Evolutionary conservation across 2,329 filamentous ascomycete genomes (phyloP).

Genomic region (Fusarium nisikadoi): DNA sequence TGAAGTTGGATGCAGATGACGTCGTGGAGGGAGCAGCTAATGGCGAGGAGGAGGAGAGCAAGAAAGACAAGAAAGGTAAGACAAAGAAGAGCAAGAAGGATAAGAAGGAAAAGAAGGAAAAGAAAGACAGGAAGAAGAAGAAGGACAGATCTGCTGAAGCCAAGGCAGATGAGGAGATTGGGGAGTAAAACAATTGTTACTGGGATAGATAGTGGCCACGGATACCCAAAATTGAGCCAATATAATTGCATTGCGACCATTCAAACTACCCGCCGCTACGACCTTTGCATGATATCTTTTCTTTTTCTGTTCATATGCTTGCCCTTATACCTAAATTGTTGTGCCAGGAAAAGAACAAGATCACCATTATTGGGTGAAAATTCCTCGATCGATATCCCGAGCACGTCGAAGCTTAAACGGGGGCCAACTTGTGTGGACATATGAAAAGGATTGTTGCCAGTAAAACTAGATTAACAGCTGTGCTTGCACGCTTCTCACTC

Average conservation of each 20-base stretch:
- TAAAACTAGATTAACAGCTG: neutral
- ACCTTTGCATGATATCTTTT: neutral
- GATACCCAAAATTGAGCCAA: conserved; percentile 33
- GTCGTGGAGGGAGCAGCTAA: conserved; percentile 1
- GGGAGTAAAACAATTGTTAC: conserved; percentile 24
- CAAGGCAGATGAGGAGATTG: conserved; percentile 13
- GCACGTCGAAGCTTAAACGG: neutral
- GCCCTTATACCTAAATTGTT: neutral
- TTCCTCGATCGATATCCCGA: neutral
- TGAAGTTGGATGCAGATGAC: conserved; percentile 26
- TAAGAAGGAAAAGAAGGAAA: neutral
- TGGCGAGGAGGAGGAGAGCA: conserved; percentile 4
- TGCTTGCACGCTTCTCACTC: neutral
- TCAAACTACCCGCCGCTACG: neutral
- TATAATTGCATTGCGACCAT: neutral
- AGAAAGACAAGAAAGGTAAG: conserved; percentile 3
- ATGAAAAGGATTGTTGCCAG: neutral
- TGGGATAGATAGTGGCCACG: conserved; percentile 18
- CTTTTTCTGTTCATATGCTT: neutral
- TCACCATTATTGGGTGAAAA: neutral
- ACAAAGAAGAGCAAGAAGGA: conserved; percentile 6
- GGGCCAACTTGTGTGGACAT: neutral
- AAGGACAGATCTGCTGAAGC: conserved; percentile 9
- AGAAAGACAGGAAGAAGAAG: conserved; percentile 25
- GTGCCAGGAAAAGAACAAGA: neutral